Evolutionary conservation across 148 eudicot species (phyloP).

Genomic region (Camellia sinensis): DNA sequence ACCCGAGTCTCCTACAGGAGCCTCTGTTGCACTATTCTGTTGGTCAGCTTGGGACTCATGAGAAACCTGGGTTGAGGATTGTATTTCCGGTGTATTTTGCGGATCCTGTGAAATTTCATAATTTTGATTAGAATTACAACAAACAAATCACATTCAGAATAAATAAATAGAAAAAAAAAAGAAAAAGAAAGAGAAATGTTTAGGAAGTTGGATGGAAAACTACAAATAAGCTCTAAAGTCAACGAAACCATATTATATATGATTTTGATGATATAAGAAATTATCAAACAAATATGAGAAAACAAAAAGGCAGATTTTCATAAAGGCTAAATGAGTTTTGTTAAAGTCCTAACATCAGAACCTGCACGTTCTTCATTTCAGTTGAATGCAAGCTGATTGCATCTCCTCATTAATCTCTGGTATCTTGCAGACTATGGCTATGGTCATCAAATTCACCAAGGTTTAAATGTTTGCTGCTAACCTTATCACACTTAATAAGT

Average conservation of each 20-base stretch:
- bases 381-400: slow-evolving; percentile 30
- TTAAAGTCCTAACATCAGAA: slow-evolving; percentile 17
- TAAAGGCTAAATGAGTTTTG: background rate
- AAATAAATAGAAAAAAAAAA: background rate
- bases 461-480: background rate
- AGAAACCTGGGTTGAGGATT: slow-evolving; percentile 52
- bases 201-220: slow-evolving; percentile 6
- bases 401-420: slow-evolving; percentile 27
- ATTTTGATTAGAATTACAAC: background rate
- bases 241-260: background rate
- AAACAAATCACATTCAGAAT: background rate
- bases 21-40: slow-evolving; percentile 57
- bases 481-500: background rate
- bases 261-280: background rate
- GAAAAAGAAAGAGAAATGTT: background rate
- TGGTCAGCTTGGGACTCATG: slow-evolving; percentile 78
- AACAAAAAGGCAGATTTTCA: background rate
- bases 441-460: slow-evolving; percentile 6
- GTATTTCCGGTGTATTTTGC: slow-evolving; percentile 58
- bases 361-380: slow-evolving; percentile 57
- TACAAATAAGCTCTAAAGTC: background rate
- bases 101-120: slow-evolving; percentile 47
- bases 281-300: background rate
- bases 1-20: slow-evolving; percentile 75
- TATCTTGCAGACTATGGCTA: slow-evolving; percentile 5